Conservation (phyloP, 1,284 basidiomycete genomes). For the Mycosarcoma maydis region DNA sequence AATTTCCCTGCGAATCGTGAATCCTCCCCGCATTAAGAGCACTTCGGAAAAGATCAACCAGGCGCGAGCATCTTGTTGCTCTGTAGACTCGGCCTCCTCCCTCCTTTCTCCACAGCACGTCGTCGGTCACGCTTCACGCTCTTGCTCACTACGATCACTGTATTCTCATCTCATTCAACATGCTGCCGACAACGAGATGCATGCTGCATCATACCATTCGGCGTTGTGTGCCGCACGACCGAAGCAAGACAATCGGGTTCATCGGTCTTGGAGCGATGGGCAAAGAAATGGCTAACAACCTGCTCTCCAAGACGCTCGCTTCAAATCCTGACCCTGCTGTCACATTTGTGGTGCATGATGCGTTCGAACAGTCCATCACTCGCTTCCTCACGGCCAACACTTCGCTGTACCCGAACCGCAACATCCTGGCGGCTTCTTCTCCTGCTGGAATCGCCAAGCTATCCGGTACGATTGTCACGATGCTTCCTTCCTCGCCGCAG, state of each 20-base stretch:
- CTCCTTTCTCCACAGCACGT: neutral
- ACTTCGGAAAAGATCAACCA: too few species aligned
- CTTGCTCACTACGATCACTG: too few species aligned
- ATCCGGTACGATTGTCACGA: conserved; percentile 79
- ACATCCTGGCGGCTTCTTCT: conserved; percentile 60
- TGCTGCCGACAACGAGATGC: conserved; percentile 30
- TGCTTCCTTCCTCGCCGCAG: conserved; percentile 86
- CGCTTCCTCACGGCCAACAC: conserved; percentile 57
- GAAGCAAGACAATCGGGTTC: conserved; percentile 61
- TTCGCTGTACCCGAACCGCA: conserved; percentile 53
- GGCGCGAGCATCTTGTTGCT: conserved; percentile 31
- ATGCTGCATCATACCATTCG: conserved; percentile 25
- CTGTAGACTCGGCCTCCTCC: too few species aligned
- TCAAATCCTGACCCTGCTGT: conserved; percentile 34
- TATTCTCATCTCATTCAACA: too few species aligned
- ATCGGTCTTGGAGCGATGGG: conserved; percentile 64
- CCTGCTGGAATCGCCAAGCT: conserved; percentile 68
- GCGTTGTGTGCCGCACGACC: conserved; percentile 33
- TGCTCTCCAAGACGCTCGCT: conserved; percentile 54
- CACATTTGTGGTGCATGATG: conserved; percentile 56
- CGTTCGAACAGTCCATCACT: conserved; percentile 55
- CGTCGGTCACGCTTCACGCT: too few species aligned
- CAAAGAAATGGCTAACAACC: conserved; percentile 59
- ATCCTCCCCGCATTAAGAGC: conserved; percentile 13
- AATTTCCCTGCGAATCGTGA: too few species aligned